A percentile compares a stretch with the other conserved stretches of the same genome.
phyloP scores from a whole-genome alignment of 305 asterid genomes.

The Striga hermonthica region DNA sequence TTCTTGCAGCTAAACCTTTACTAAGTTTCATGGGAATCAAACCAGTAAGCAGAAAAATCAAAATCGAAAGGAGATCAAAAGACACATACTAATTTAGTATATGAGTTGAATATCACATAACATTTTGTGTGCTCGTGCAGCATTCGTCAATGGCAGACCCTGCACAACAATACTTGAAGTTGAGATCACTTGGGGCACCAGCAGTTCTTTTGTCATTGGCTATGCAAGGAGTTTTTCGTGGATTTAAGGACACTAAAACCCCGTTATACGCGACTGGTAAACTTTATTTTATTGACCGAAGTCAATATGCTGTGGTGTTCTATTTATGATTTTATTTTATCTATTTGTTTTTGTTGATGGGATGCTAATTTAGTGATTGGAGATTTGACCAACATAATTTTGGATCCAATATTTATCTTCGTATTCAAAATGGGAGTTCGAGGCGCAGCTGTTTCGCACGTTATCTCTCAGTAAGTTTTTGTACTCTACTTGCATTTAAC shows the following conservation, averaged over 20 bases:
- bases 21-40: conserved; percentile 72
- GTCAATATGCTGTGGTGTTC: too few species aligned
- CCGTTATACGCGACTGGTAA: conserved; percentile 69
- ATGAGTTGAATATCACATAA: not conserved
- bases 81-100: not conserved
- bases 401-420: conserved; percentile 71
- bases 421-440: conserved; percentile 52
- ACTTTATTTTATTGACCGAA: not conserved
- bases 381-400: conserved; percentile 57
- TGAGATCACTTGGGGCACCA: conserved; percentile 76
- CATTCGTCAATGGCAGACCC: conserved; percentile 56
- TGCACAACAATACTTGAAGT: conserved; percentile 54
- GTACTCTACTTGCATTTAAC: not conserved
- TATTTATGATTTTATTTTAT: not conserved
- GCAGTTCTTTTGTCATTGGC: conserved; percentile 76
- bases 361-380: conserved; percentile 51
- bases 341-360: not conserved
- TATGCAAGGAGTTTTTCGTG: conserved; percentile 81
- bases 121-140: conserved; percentile 29
- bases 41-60: conserved; percentile 39
- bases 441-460: conserved; percentile 74
- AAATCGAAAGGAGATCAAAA: not conserved
- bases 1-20: conserved; percentile 58
- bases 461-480: conserved; percentile 64
- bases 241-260: conserved; percentile 68